phyloP scores from a whole-genome alignment of 345 rosid species.

The Gossypium arboreum region DNA sequence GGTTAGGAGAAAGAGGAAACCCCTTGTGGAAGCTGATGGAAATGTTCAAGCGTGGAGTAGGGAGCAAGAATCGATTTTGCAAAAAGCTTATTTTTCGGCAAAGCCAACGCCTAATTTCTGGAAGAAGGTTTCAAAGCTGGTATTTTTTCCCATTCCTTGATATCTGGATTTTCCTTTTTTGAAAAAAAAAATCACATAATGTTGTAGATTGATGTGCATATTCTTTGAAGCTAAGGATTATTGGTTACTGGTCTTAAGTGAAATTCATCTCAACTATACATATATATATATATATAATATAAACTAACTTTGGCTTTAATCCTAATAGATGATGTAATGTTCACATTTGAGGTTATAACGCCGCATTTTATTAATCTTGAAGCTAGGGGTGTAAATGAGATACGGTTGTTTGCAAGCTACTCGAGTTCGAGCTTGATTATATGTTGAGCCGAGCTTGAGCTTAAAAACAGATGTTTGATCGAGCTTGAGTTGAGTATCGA shows the following conservation, averaged over 20 bases:
- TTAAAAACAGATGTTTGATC: too few relatives aligned
- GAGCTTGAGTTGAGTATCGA: too few relatives aligned
- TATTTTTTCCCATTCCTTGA: slow-evolving; percentile 16
- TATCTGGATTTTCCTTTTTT: slow-evolving; percentile 3
- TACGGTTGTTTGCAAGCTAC: too few relatives aligned
- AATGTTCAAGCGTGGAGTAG: slow-evolving; percentile 52
- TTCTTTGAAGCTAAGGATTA: not conserved
- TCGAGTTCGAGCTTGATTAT: too few relatives aligned
- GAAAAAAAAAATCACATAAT: not conserved
- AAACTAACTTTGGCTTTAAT: not conserved
- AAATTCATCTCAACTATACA: not conserved
- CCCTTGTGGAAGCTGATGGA: slow-evolving; percentile 6
- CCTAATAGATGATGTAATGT: not conserved
- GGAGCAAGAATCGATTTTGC: slow-evolving; percentile 68
- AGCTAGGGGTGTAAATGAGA: too few relatives aligned
- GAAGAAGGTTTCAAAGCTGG: slow-evolving; percentile 79
- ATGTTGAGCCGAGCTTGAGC: too few relatives aligned
- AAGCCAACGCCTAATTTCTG: slow-evolving; percentile 80
- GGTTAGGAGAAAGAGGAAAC: slow-evolving; percentile 25
- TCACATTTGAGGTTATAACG: not conserved
- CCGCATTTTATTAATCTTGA: not conserved
- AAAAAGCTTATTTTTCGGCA: slow-evolving; percentile 61
- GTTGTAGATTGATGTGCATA: not conserved
- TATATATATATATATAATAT: too few relatives aligned
- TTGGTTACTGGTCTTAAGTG: not conserved